A percentile compares a stretch with the other conserved stretches of the same genome.
Evolutionary conservation across 1,284 basidiomycete species (phyloP).

Genomic region (Boletellus deceptivus): DNA sequence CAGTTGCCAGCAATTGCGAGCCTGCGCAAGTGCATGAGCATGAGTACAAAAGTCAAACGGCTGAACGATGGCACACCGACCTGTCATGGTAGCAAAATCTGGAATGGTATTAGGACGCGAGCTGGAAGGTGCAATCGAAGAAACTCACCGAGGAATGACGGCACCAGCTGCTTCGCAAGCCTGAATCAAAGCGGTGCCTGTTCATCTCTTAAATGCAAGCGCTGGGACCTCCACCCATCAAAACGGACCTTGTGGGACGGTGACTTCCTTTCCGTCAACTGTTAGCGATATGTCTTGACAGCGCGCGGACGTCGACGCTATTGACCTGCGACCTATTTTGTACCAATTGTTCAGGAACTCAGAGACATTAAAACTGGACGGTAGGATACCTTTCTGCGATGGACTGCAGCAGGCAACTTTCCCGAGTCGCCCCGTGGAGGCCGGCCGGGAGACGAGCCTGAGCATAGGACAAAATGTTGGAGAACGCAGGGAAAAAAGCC

Average conservation of each 20-base stretch:
- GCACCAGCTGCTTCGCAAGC: constrained; percentile 89
- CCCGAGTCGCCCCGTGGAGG: constrained; percentile 64
- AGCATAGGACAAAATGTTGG: constrained; percentile 43
- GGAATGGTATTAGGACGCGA: constrained; percentile 8
- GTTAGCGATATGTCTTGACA: constrained; percentile 86
- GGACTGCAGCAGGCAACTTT: constrained; percentile 51
- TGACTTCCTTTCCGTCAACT: constrained; percentile 91
- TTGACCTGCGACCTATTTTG: constrained; percentile 50
- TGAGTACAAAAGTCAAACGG: constrained; percentile 19
- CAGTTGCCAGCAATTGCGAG: constrained; percentile 95
- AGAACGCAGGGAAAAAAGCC: constrained; percentile 17
- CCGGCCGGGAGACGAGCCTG: constrained; percentile 62
- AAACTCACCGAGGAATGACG: constrained; percentile 66
- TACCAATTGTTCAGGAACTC: constrained; percentile 1
- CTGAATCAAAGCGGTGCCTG: constrained; percentile 93
- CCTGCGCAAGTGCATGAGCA: constrained; percentile 36
- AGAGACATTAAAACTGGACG: constrained; percentile 1
- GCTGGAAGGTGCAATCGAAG: neutral
- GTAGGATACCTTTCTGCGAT: constrained; percentile 41
- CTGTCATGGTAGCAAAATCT: constrained; percentile 95
- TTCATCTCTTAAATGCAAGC: constrained; percentile 12
- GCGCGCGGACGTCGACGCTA: constrained; percentile 63
- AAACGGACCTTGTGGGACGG: constrained; percentile 80
- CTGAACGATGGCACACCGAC: constrained; percentile 34
- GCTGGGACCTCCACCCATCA: constrained; percentile 2